Evolutionary conservation across 495 filamentous ascomycete genomes (phyloP).

Genomic region (Neurospora sp.): DNA sequence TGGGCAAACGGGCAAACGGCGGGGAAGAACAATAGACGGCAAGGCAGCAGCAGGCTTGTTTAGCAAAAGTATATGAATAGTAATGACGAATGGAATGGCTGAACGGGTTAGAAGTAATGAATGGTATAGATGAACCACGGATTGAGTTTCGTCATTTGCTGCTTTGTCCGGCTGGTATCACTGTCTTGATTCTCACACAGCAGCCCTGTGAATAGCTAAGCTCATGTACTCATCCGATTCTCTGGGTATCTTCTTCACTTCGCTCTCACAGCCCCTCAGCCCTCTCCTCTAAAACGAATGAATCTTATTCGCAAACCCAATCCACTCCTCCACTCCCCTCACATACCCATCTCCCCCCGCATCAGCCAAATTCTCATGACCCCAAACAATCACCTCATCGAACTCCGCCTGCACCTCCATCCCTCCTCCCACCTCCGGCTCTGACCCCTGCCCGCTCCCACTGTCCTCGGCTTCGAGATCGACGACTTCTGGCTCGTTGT

Average conservation of each 20-base stretch:
- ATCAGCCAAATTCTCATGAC: conserved; percentile 51
- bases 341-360: conserved; percentile 44
- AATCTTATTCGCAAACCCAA: conserved; percentile 57
- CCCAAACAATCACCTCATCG: conserved; percentile 73
- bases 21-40: neutral
- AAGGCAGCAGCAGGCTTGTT: neutral
- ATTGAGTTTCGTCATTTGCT: neutral
- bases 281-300: conserved; percentile 5
- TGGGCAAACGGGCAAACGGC: neutral
- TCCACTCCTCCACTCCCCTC: conserved; percentile 70
- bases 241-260: neutral
- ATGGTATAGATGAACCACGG: neutral
- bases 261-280: too few species aligned
- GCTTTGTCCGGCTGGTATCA: neutral
- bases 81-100: neutral
- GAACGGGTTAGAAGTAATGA: neutral
- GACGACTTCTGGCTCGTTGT: conserved; percentile 9
- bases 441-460: conserved; percentile 36
- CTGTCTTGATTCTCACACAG: neutral
- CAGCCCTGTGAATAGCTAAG: neutral
- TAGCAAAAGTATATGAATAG: neutral
- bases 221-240: neutral
- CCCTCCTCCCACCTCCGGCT: conserved; percentile 40
- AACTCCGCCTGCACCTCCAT: conserved; percentile 63
- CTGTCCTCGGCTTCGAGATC: conserved; percentile 22